Evolutionary conservation across 176 grass and related monocot genomes (phyloP), one percentile per base, ranked within the genome.

Genomic region (Juncus inflexus): DNA sequence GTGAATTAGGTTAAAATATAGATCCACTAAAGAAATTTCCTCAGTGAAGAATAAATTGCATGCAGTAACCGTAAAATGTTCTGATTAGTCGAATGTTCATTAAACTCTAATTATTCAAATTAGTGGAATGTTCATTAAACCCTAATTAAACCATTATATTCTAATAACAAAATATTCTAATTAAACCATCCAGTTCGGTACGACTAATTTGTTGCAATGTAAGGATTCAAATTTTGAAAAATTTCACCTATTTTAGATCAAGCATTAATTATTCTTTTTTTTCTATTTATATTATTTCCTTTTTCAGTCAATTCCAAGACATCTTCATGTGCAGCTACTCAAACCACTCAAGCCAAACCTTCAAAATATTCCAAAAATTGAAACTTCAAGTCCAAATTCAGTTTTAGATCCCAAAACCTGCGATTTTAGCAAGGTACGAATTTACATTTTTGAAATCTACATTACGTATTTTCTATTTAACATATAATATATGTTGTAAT

Each of bases 331-430:
- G 60, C 87, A 91, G 69, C 79, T 88, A 42, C 82, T 76, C 37
- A 96, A 91, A 60, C 84, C 80, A 50, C 77, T 74, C 39, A 86
- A 59, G 4, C 60, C 73, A 79, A 80, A 74, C 19, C 59, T 78
- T 79, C 76, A 78, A 37, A 71, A 66, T 9, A 76, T 52, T 36
- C 65, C 76, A 50, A 96, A 88, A 76, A 78, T 84, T 71, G 91
- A 91, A 64, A 68, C 87, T 74, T 85, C 84, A 41, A 96, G 91
- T 61, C 91, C 91, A 10, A 90, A 85, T 66, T 96, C 87, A 76
- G 91, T 96, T 55, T 69, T 91, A 74, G 79, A 87, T 75, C 74
- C 73, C 13, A 88, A 85, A 76, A 86, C 83, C 58, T 82, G 87
- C 45, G 79, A 91, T 64, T 81, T 91, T 11, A 84, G 78, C 58